Evolutionary conservation across 768 basidiomycete genomes (phyloP).

Genomic region (Termitomyces bulborhizus): DNA sequence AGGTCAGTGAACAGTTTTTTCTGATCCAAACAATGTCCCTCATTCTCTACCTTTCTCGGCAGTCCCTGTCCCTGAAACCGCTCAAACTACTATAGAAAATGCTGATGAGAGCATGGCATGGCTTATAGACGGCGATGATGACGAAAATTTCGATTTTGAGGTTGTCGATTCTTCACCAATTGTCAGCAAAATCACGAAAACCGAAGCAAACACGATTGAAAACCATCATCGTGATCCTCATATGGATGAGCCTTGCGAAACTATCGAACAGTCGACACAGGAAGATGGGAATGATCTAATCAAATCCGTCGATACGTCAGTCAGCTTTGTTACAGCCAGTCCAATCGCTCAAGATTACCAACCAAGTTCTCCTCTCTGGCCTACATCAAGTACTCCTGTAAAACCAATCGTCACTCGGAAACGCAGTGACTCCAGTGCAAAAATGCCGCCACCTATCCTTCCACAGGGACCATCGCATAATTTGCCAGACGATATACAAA

Average conservation of each 20-base stretch:
- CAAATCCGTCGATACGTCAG: constrained; percentile 11
- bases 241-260: constrained; percentile 19
- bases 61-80: not conserved
- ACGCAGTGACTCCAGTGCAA: not conserved
- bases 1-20: not conserved
- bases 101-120: constrained; percentile 45
- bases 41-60: not conserved
- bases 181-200: constrained; percentile 4
- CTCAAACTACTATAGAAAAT: not conserved
- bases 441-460: constrained; percentile 24
- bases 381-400: constrained; percentile 11
- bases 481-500: constrained; percentile 5
- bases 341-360: not conserved
- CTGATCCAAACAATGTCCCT: not conserved
- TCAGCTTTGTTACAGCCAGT: constrained; percentile 14
- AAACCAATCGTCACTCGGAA: constrained; percentile 3
- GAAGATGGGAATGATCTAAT: constrained; percentile 18
- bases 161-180: constrained; percentile 48
- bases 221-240: not conserved
- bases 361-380: constrained; percentile 8
- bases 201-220: not conserved
- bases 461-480: constrained; percentile 13
- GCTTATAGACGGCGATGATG: constrained; percentile 62
- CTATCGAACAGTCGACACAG: constrained; percentile 5
- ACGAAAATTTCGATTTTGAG: constrained; percentile 51